Percentiles rank a stretch among this genome's conserved stretches.
Conservation (phyloP, 768 basidiomycete species). For the Agaricus sinodeliciosus region DNA sequence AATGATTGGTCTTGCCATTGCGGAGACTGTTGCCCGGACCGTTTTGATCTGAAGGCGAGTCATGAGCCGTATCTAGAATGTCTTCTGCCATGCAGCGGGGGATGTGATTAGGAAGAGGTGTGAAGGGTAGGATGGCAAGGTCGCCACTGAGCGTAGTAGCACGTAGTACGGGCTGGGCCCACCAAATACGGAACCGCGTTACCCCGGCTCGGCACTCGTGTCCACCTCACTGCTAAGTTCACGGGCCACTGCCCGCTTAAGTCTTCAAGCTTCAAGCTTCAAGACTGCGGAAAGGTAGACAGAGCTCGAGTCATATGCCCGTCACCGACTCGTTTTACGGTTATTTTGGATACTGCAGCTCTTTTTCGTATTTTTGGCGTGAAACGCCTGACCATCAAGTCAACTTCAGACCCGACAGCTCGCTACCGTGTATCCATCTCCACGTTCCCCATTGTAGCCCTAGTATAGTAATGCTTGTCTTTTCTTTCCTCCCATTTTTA, state of each 20-base stretch:
- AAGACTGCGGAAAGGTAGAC: too few species aligned
- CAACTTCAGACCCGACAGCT: background rate
- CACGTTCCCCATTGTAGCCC: background rate
- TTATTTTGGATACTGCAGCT: background rate
- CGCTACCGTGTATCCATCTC: background rate
- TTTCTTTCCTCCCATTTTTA: background rate
- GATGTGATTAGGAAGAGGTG: constrained; percentile 4
- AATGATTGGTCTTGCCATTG: constrained; percentile 14
- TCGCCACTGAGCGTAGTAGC: background rate
- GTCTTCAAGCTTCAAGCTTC: too few species aligned
- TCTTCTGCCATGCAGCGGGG: constrained; percentile 13
- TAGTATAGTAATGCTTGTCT: background rate
- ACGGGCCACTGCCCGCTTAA: too few species aligned
- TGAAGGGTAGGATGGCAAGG: background rate
- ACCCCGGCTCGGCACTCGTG: constrained; percentile 4
- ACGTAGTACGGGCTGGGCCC: background rate
- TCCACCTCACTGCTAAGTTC: background rate
- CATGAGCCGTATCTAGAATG: background rate
- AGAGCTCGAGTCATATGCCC: too few species aligned
- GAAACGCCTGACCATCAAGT: background rate
- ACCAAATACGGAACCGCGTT: constrained; percentile 1
- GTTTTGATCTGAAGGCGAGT: background rate
- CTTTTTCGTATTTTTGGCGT: background rate
- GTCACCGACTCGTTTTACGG: too few species aligned
- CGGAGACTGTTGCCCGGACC: background rate